These are phyloP conservation scores for Dispira simplex DNA, from an alignment of 192 early-diverging fungal genomes.

Conservation along the genomic window DNA sequence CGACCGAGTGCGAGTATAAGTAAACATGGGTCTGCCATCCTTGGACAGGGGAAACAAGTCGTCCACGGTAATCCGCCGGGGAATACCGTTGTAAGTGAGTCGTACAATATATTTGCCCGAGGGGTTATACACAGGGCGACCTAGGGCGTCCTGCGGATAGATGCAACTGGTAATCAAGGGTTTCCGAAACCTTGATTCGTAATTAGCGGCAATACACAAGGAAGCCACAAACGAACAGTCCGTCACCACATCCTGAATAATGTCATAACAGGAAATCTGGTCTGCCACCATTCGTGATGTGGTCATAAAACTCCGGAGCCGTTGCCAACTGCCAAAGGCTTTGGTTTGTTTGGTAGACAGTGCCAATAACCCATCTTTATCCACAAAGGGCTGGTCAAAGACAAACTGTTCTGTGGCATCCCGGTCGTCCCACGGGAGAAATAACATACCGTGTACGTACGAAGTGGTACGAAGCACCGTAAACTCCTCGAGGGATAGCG, in stretches of 20 bases:
- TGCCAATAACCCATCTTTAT: slow-evolving; percentile 60
- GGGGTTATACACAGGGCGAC: slow-evolving; percentile 66
- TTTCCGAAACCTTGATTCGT: slow-evolving; percentile 54
- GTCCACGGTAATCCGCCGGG: slow-evolving; percentile 72
- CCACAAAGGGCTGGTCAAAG: slow-evolving; percentile 34
- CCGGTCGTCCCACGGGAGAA: slow-evolving; percentile 53
- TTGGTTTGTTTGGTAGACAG: slow-evolving; percentile 60
- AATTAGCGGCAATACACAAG: slow-evolving; percentile 66
- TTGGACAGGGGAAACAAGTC: slow-evolving; percentile 68
- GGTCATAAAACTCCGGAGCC: slow-evolving; percentile 55
- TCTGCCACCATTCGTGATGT: slow-evolving; percentile 52
- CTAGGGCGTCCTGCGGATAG: slow-evolving; percentile 60
- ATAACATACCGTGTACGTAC: slow-evolving; percentile 49
- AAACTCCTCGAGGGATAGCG: slow-evolving; percentile 25
- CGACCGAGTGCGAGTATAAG: slow-evolving; percentile 57
- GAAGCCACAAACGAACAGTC: slow-evolving; percentile 96
- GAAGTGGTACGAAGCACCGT: slow-evolving; percentile 51
- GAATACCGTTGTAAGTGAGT: slow-evolving; percentile 72
- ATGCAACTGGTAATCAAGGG: slow-evolving; percentile 76
- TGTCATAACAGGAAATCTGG: slow-evolving; percentile 44
- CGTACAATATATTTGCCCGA: slow-evolving; percentile 80
- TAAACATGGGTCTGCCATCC: slow-evolving; percentile 67
- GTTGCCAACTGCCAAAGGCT: slow-evolving; percentile 67
- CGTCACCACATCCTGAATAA: slow-evolving; percentile 76
- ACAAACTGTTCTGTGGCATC: slow-evolving; percentile 48